Evolutionary conservation across 2,329 filamentous ascomycete genomes (phyloP), one percentile per base, ranked within the genome.

Genomic region (Alternaria longipes): DNA sequence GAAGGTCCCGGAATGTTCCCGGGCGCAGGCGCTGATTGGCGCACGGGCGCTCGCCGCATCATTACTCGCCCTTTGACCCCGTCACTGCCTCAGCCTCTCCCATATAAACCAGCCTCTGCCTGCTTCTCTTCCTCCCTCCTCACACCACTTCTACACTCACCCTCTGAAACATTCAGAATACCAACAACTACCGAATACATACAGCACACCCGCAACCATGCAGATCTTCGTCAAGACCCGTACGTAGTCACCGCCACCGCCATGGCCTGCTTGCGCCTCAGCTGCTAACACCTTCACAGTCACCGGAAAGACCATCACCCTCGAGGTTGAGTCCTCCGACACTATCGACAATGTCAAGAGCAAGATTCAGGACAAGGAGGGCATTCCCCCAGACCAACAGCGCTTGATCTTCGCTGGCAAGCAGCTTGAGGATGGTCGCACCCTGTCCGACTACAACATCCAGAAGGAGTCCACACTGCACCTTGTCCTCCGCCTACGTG

Each of bases 201-300:
- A 94, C 94, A 97, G 87, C 32, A 50, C 62, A 54, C 42, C 42
- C 41, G 53, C 63, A 64, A 64, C 20, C 81, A 96, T 97, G 94
- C 94, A 97, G 87, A 97, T 97, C 87, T 97, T 97, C 83, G 94
- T 97, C 77, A 97, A 97, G 90, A 97, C 93, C 74, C 88, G 90
- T 93, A 85, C 87, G 90, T 90, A 74, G 36, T 67, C 70, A 69
- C 70, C 72, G 64, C 67, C 66, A 54, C 62, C 67, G 59, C 59
- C 59, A 57, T 61, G 46, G 62, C 53, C 50, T 24, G 26, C 68
- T 46, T 40, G 47, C 56, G 62, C 64, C 38, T 40, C 61, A 52
- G 38, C 42, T 56, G 75, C 81, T 81, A 72, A 80, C 76, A 67
- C 42, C 28, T 49, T 45, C 53, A 54, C 75, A 87, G 85, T 89